Conservation (phyloP, 2,329 filamentous ascomycete species). For the Fonsecaea pugnacius region DNA sequence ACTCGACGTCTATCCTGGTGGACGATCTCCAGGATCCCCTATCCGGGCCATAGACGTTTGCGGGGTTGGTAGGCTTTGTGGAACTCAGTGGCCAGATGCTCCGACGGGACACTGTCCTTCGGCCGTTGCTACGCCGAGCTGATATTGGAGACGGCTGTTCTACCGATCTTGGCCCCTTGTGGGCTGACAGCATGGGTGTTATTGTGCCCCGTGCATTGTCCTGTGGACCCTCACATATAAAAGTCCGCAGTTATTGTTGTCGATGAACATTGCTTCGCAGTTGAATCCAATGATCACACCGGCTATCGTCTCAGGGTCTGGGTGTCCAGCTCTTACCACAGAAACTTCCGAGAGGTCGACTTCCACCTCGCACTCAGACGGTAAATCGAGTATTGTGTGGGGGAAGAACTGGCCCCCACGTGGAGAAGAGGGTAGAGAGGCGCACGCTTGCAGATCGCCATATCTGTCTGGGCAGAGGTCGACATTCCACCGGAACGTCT, state of each 20-base stretch:
- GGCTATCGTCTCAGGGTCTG: not conserved
- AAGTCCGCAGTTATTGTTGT: not conserved
- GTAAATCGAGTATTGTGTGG: conserved; percentile 1
- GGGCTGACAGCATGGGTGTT: not conserved
- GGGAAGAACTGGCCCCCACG: conserved; percentile 6
- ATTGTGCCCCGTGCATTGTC: not conserved
- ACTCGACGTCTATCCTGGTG: not conserved
- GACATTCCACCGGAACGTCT: conserved; percentile 8
- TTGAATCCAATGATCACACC: not conserved
- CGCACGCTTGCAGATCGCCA: not conserved
- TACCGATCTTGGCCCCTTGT: not conserved
- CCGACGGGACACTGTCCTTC: conserved; percentile 9
- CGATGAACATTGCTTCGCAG: not conserved
- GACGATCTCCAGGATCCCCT: conserved; percentile 5
- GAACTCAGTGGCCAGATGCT: not conserved
- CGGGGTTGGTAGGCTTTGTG: conserved; percentile 7
- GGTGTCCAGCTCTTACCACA: not conserved
- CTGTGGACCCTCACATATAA: not conserved
- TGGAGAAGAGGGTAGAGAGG: conserved; percentile 12
- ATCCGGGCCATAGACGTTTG: conserved; percentile 1
- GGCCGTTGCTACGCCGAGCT: conserved; percentile 16
- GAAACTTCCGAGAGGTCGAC: not conserved
- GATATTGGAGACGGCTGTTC: not conserved
- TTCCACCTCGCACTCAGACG: not conserved
- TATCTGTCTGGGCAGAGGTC: not conserved